phyloP scores from a whole-genome alignment of 2,329 filamentous ascomycete species.

The Curvularia lunata region DNA sequence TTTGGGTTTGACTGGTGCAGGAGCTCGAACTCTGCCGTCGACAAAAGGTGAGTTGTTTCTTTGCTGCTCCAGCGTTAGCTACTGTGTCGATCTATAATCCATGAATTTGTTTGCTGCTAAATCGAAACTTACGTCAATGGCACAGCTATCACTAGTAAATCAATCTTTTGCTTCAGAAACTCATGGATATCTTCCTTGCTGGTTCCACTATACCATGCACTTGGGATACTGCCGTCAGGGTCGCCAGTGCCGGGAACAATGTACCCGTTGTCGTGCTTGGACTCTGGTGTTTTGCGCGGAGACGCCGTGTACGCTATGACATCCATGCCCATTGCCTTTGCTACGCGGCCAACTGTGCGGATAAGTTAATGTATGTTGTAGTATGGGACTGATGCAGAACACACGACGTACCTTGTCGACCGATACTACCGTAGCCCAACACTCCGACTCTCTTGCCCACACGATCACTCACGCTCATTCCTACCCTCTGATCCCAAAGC shows the following conservation, averaged over 20 bases:
- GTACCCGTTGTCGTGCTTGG: conserved; percentile 68
- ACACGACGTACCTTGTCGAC: conserved; percentile 60
- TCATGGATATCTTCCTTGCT: conserved; percentile 59
- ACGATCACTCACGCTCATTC: conserved; percentile 57
- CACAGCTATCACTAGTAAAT: conserved; percentile 63
- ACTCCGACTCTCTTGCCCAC: conserved; percentile 66
- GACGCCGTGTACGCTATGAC: conserved; percentile 78
- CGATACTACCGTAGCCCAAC: conserved; percentile 68
- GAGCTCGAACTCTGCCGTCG: conserved; percentile 60
- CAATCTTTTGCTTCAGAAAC: conserved; percentile 63
- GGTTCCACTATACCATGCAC: conserved; percentile 63
- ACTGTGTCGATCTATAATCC: not conserved
- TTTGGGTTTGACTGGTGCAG: conserved; percentile 55
- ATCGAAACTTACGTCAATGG: conserved; percentile 58
- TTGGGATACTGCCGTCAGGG: conserved; percentile 61
- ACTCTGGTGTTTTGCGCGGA: conserved; percentile 70
- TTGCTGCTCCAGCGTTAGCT: conserved; percentile 26
- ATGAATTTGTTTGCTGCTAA: not conserved
- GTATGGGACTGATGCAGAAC: not conserved
- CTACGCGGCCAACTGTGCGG: conserved; percentile 60
- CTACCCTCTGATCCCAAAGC: conserved; percentile 55
- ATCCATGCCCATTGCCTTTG: conserved; percentile 70
- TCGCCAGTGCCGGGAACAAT: conserved; percentile 72
- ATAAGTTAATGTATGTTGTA: not conserved
- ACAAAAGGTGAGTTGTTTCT: conserved; percentile 62